Evolutionary conservation across 441 rosid species (phyloP), one percentile per base, ranked within the genome.

Genomic region (Sinapis alba): DNA sequence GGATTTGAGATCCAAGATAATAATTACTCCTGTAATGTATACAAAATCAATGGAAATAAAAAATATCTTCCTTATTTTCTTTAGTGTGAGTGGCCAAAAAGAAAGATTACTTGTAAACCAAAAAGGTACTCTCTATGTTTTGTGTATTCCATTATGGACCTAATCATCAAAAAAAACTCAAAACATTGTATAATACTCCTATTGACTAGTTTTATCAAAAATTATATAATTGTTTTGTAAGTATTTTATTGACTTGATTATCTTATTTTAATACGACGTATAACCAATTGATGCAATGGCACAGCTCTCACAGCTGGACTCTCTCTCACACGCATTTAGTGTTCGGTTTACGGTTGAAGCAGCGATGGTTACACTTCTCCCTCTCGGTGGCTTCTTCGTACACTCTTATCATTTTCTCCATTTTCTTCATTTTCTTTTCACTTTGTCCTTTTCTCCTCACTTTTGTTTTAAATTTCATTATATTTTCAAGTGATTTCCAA

Each of bases 281-380:
- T n/a, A 69, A 65, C 63, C 36, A 71, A 47, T 71, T 16, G 76
- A 77, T 76, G 43, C 61, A 61, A 20, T 59, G 63, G 76, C 47
- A 53, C 65, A 38, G 34, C 30, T 27, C 65, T 69, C 74, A 65
- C 68, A 77, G 80, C 76, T 77, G 80, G 77, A 77, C 11, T 26
- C 59, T 53, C 56, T 61, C 71, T 20, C 71, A 41, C 75, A 71
- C 59, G 62, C 81, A 78, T 78, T 78, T 60, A 78, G 68, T 78
- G 81, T 61, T 43, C 73, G 20, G 81, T 78, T 78, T 67, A 72
- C 77, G 0, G 81, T 78, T 78, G 81, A 72, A 78, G 77, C 81
- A 54, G 68, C 81, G 77, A 72, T 78, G 69, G 81, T 78, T 78
- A 54, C 77, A 61, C 69, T 53, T 57, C 32, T 57, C 4, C 32